Percentiles rank a stretch among this genome's conserved stretches.
Evolutionary conservation across 805 yeast species (phyloP).

Genomic region (Starmera caribaea): DNA sequence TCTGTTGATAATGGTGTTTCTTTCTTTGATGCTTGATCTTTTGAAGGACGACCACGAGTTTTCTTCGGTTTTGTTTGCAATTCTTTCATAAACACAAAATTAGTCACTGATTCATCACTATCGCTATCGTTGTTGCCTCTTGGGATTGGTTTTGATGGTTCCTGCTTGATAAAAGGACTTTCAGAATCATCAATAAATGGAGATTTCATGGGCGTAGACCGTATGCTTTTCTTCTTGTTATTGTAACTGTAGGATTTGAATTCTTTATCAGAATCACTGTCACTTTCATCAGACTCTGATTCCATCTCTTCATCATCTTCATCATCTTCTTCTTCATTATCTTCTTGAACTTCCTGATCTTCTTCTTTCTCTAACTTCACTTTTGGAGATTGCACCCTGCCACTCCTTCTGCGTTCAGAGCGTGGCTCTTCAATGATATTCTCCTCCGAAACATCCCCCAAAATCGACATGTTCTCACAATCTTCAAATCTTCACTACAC

Average conservation of each 20-base stretch:
- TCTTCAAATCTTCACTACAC: not conserved
- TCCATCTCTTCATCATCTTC: not conserved
- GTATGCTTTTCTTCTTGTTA: not conserved
- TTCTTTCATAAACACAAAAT: constrained; percentile 3
- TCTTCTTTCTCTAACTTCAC: not conserved
- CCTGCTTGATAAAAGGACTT: not conserved
- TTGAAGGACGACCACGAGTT: not conserved
- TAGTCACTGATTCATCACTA: constrained; percentile 3
- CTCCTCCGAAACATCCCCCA: not conserved
- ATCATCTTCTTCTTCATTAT: not conserved
- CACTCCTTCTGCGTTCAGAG: not conserved
- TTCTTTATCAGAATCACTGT: not conserved
- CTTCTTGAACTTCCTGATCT: not conserved
- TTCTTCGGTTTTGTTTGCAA: not conserved
- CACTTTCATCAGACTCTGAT: not conserved
- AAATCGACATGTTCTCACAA: not conserved
- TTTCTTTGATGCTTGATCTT: constrained; percentile 1
- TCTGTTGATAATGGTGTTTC: constrained; percentile 8
- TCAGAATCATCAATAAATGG: not conserved
- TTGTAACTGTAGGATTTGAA: not conserved
- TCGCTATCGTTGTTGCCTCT: constrained; percentile 1
- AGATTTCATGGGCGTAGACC: not conserved
- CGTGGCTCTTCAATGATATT: not conserved
- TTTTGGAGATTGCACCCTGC: not conserved
- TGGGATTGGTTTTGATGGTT: not conserved